A percentile compares a stretch with the other conserved stretches of the same genome.
These are phyloP conservation scores for Balakata baccata DNA, from an alignment of 345 rosid genomes.

Conservation along the genomic window DNA sequence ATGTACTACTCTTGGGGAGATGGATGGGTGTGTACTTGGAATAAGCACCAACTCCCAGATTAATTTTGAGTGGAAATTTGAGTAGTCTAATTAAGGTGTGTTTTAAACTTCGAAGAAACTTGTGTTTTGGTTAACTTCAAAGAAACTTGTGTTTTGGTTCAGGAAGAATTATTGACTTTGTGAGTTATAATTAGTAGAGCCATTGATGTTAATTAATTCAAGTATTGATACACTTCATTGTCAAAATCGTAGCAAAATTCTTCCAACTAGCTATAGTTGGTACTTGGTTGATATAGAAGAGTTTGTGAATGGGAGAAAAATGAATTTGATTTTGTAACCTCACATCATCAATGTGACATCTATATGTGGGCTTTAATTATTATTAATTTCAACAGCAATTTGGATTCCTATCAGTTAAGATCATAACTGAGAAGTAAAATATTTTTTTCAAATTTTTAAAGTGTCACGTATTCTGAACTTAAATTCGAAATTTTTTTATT, in stretches of 20 bases:
- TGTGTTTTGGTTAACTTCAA: too few species aligned
- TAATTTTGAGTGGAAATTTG: not conserved
- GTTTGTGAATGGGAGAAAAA: not conserved
- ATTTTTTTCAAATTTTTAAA: too few species aligned
- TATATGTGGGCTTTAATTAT: not conserved
- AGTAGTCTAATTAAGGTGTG: not conserved
- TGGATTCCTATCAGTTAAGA: too few species aligned
- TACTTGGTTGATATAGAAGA: not conserved
- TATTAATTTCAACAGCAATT: too few species aligned
- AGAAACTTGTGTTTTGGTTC: too few species aligned
- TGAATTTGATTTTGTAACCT: not conserved
- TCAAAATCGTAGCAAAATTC: not conserved
- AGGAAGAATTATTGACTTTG: not conserved
- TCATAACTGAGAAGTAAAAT: too few species aligned
- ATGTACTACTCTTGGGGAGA: not conserved
- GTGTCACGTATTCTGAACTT: too few species aligned
- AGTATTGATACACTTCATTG: not conserved
- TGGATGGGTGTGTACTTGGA: not conserved
- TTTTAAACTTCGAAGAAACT: too few species aligned
- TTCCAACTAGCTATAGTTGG: not conserved
- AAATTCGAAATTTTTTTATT: too few species aligned
- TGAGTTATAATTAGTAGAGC: not conserved
- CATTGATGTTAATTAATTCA: not conserved
- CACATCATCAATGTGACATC: not conserved
- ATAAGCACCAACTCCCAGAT: not conserved